Base-by-base conservation (phyloP, 2,329 filamentous ascomycete genomes). In the Aspergillus hortae region DNA sequence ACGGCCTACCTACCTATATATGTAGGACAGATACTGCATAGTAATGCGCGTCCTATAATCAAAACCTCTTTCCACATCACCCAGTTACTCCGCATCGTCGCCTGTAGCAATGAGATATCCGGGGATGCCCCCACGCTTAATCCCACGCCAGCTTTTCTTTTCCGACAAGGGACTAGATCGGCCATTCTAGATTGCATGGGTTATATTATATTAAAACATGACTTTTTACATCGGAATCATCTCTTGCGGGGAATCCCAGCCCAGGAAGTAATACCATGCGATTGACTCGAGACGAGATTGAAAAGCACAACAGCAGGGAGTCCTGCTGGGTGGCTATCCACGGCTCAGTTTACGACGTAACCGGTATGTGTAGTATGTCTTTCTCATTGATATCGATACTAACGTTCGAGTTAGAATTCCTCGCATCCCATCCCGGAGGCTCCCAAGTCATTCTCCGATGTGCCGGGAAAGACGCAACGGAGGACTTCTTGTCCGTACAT, bases 321-420 rank as follows among this genome's bases (percentile, higher is more conserved):
- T 78, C 80, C 45, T 79, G 77, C 55, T 81, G 78, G 79, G 68
- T 82, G 9, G 74, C 75, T 0, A 70, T 81, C 3, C 74, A 79
- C 51, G 74, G 72, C 2, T 77, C 76, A 43, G 78, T 80, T 4
- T 80, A 80, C 57, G 77, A 80, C 60, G 72, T 72, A 4, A 80
- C 77, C 2, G 72, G 69, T 57, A 10, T 4, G 52, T 35, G 52
- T 33, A 23, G 2, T 30, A 2, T 42, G 25, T 9, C 15, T 38
- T 15, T 19, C 10, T 11, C 36, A 30, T 2, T 30, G n/a, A 21
- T 1, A 15, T 12, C 10, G 19, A 27, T 51, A 41, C 49, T 48
- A 38, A 44, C 27, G 10, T 17, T 38, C 6, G 23, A 6, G 11
- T 9, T 35, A 70, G 68, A 67, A 3, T 71, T 71, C 43, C 44